Base-by-base conservation (phyloP, 352 stramenopile species). In the Globisporangium paroecandrum region DNA sequence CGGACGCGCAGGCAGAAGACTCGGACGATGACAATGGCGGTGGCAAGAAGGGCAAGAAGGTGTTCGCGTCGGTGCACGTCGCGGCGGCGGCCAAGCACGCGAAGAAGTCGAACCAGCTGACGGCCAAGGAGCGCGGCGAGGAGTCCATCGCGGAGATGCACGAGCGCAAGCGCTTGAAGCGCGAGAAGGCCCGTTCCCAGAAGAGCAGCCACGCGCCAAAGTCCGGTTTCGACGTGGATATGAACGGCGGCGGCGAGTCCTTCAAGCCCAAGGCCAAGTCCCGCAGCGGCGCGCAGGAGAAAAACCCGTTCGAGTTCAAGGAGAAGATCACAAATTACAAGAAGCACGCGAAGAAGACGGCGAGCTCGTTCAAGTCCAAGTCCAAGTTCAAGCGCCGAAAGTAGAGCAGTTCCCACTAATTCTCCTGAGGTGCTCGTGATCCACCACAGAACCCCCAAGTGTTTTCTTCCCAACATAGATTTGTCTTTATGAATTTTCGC, bases 321-420 rank as follows among this genome's bases (percentile, higher is more conserved):
- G 85, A 96, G 80, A 96, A 95, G 66, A 96, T 97, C 73, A 97
- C 90, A 71, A 82, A 89, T 73, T 90, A 82, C 64, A 94, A 95
- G 77, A 95, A 94, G 75, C 82, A 96, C 65, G 85, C 87, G 29
- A 97, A 98, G 79, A 92, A 93, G 73, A 78, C 84, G 24, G 79
- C 77, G 47, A 84, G 77, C 62, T 77, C 86, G 47, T 98, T 98
- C 77, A 98, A 98, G 79, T 97, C 89, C 68, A 97, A 98, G 78
- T 58, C 74, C 58, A 89, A 90, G 62, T 97, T 90, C 85, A 91
- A 90, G 63, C 86, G 88, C 69, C 83, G 88, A 75, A 85, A 90
- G 83, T 88, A 84, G 73, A 77, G 15, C 18, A 51, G 5, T n/a
- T n/a, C 1, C 15, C 41, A n/a, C 18, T 51, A 51, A 12, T 3